Evolutionary conservation across 2,329 filamentous ascomycete species (phyloP).

Genomic region (Fusarium sp.): DNA sequence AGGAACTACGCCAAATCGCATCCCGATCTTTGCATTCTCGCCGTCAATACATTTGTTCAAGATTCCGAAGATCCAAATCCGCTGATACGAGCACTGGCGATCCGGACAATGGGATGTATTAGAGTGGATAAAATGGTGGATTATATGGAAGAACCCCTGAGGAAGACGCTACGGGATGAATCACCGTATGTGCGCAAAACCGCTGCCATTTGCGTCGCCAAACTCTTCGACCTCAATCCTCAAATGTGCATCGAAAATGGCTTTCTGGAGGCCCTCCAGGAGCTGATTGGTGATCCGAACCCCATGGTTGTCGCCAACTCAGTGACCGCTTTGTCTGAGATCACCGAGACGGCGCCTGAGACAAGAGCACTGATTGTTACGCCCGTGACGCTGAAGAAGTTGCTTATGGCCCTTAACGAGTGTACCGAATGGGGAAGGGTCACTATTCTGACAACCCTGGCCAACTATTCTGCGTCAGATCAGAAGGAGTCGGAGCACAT

Average conservation of each 20-base stretch:
- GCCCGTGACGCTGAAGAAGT: slow-evolving; percentile 87
- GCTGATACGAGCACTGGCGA: slow-evolving; percentile 91
- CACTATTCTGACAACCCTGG: slow-evolving; percentile 89
- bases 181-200: slow-evolving; percentile 99
- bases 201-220: slow-evolving; percentile 96
- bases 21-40: slow-evolving; percentile 97
- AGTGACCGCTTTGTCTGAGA: slow-evolving; percentile 92
- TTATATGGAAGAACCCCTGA: slow-evolving; percentile 98
- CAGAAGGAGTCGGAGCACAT: slow-evolving; percentile 98
- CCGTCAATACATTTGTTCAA: slow-evolving; percentile 99
- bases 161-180: slow-evolving; percentile 96
- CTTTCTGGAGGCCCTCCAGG: slow-evolving; percentile 92
- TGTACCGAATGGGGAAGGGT: slow-evolving; percentile 99
- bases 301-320: slow-evolving; percentile 99
- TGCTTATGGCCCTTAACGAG: slow-evolving; percentile 95
- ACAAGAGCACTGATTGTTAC: slow-evolving; percentile 88
- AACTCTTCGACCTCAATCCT: slow-evolving; percentile 95
- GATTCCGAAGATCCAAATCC: slow-evolving; percentile 99
- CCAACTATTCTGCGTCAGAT: slow-evolving; percentile 88
- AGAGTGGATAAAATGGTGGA: slow-evolving; percentile 99
- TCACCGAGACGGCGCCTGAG: slow-evolving; percentile 89
- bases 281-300: slow-evolving; percentile 96
- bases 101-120: slow-evolving; percentile 98
- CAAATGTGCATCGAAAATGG: slow-evolving; percentile 95
- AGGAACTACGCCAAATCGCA: slow-evolving; percentile 99